Percentiles rank a stretch among this genome's conserved stretches.
These are phyloP conservation scores for Adansonia digitata DNA, from an alignment of 345 rosid genomes.

Conservation along the genomic window DNA sequence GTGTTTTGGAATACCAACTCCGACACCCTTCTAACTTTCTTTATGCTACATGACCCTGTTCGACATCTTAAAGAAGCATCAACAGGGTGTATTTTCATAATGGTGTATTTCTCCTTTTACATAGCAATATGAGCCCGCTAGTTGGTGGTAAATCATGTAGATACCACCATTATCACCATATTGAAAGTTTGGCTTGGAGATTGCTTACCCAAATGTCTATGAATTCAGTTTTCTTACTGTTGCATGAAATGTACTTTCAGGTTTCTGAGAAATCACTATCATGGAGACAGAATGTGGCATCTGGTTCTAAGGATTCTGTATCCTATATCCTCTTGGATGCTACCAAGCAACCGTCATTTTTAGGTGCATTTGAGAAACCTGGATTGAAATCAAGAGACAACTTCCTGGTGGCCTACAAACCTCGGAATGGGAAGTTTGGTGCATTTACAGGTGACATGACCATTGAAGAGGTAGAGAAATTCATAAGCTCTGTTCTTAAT, in stretches of 20 bases:
- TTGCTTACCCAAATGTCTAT: background rate
- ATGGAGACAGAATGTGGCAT: conserved; percentile 44
- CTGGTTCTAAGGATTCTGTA: conserved; percentile 39
- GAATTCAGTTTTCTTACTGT: conserved; percentile 11
- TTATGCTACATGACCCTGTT: no score
- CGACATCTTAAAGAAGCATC: no score
- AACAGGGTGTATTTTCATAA: background rate
- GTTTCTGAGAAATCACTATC: conserved; percentile 75
- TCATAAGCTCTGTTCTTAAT: conserved; percentile 57
- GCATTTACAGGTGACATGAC: conserved; percentile 36
- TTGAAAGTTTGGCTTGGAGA: background rate
- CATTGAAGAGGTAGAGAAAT: conserved; percentile 61
- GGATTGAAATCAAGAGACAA: conserved; percentile 52
- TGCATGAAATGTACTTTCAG: conserved; percentile 32
- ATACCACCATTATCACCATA: background rate
- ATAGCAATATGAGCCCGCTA: background rate
- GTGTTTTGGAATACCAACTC: no score
- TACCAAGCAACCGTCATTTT: conserved; percentile 50
- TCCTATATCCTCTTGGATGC: conserved; percentile 69
- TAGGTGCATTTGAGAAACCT: conserved; percentile 55
- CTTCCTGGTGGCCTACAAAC: conserved; percentile 70
- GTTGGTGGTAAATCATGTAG: background rate
- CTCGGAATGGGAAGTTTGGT: conserved; percentile 62
- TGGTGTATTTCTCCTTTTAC: background rate
- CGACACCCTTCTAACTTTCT: no score